These are phyloP conservation scores for Colletotrichum horii DNA, from an alignment of 2,329 filamentous ascomycete genomes.

Conservation along the genomic window DNA sequence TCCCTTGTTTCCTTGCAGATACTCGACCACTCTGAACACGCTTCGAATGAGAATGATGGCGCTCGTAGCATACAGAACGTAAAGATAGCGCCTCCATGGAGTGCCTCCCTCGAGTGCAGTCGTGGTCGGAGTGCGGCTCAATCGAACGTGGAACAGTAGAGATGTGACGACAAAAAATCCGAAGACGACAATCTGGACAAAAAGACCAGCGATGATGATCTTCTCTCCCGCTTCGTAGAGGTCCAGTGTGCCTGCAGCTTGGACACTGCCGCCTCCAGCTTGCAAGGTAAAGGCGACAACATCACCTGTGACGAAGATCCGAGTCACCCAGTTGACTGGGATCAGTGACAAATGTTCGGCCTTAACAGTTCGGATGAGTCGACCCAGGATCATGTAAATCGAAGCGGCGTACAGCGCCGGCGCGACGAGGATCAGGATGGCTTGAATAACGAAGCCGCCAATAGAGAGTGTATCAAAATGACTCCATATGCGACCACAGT, in stretches of 20 bases:
- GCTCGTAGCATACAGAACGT: slow-evolving; percentile 34
- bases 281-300: slow-evolving; percentile 49
- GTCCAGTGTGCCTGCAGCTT: slow-evolving; percentile 23
- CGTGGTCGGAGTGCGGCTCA: slow-evolving; percentile 19
- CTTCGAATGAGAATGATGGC: slow-evolving; percentile 48
- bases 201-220: slow-evolving; percentile 56
- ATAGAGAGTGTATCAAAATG: slow-evolving; percentile 9
- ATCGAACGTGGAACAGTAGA: slow-evolving; percentile 45
- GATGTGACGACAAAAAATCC: slow-evolving; percentile 54
- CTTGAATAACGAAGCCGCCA: slow-evolving; percentile 27
- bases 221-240: slow-evolving; percentile 40
- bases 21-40: slow-evolving; percentile 53
- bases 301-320: slow-evolving; percentile 52
- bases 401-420: slow-evolving; percentile 22
- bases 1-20: slow-evolving; percentile 44
- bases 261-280: slow-evolving; percentile 37
- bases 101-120: slow-evolving; percentile 4
- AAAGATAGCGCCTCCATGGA: slow-evolving; percentile 34
- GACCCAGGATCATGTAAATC: slow-evolving; percentile 31
- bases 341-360: slow-evolving; percentile 24
- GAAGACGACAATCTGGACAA: slow-evolving; percentile 59
- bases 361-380: slow-evolving; percentile 33
- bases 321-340: slow-evolving; percentile 41
- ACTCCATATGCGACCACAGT: slow-evolving; percentile 26
- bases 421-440: slow-evolving; percentile 26